Percentiles rank a stretch among this genome's conserved stretches.
Conservation (phyloP, 139 green algal genomes). For the Prasinococcaceae sp. region DNA sequence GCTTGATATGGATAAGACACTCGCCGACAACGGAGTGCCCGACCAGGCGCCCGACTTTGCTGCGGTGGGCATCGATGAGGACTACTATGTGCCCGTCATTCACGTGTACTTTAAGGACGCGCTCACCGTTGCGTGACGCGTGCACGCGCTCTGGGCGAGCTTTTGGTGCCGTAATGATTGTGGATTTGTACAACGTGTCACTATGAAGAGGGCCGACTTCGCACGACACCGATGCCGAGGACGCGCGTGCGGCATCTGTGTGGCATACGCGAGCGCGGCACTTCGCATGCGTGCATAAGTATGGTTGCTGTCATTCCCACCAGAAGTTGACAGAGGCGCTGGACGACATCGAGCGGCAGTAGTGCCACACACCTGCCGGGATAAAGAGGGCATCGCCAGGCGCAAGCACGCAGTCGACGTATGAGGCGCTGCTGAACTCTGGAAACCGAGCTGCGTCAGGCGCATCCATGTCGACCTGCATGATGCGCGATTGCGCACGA, state of each 20-base stretch:
- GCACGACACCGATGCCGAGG: no score
- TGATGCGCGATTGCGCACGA: no score
- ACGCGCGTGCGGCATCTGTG: no score
- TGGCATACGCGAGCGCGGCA: no score
- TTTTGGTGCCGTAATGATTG: no score
- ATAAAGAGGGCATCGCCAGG: conserved; percentile 4
- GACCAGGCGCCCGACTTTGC: conserved; percentile 45
- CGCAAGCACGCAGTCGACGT: background rate
- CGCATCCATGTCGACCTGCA: background rate
- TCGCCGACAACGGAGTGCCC: conserved; percentile 44
- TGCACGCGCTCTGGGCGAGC: no score
- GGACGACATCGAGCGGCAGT: background rate
- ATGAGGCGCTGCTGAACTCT: background rate
- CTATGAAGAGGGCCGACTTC: no score
- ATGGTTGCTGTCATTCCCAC: background rate
- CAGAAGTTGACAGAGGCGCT: background rate
- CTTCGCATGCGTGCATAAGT: no score
- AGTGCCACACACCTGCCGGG: conserved; percentile 1
- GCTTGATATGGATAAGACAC: conserved; percentile 51
- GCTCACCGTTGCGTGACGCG: conserved; percentile 28
- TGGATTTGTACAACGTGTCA: no score
- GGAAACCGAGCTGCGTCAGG: background rate
- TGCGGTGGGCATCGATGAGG: conserved; percentile 29
- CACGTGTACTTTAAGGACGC: conserved; percentile 68
- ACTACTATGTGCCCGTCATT: conserved; percentile 50